Conservation (phyloP, 2,329 filamentous ascomycete genomes). For the Colletotrichum theobromicola region DNA sequence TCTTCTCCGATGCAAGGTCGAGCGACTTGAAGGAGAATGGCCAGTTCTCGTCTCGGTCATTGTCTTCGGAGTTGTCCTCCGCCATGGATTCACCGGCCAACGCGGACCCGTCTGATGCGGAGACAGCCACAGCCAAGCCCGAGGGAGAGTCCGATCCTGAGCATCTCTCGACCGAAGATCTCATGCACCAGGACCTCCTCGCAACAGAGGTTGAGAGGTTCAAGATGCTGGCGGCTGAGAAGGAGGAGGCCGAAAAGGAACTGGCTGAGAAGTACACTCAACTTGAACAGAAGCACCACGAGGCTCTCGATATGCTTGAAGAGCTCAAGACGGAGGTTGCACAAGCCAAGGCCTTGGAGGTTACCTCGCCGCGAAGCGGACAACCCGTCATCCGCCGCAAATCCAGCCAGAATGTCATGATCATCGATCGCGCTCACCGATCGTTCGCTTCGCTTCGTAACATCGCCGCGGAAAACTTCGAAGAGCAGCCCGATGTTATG, state of each 20-base stretch:
- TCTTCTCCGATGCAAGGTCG: slow-evolving; percentile 79
- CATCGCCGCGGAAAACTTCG: slow-evolving; percentile 86
- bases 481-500: slow-evolving; percentile 80
- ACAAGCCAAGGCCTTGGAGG: slow-evolving; percentile 69
- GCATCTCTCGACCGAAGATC: slow-evolving; percentile 40
- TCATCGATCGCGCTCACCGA: slow-evolving; percentile 88
- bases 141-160: slow-evolving; percentile 4
- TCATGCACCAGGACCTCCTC: slow-evolving; percentile 45
- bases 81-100: slow-evolving; percentile 77
- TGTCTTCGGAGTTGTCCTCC: slow-evolving; percentile 93
- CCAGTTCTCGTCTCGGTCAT: slow-evolving; percentile 81
- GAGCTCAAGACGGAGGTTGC: slow-evolving; percentile 87
- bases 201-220: slow-evolving; percentile 74
- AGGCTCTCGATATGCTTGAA: slow-evolving; percentile 85
- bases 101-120: slow-evolving; percentile 66
- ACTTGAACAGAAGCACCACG: slow-evolving; percentile 81
- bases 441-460: slow-evolving; percentile 90
- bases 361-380: slow-evolving; percentile 65
- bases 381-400: slow-evolving; percentile 88
- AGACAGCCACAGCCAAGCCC: slow-evolving; percentile 53
- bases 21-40: slow-evolving; percentile 71
- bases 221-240: slow-evolving; percentile 73
- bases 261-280: slow-evolving; percentile 82
- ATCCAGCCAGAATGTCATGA: slow-evolving; percentile 87
- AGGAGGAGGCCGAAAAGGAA: slow-evolving; percentile 75